These are phyloP conservation scores for Macadamia tetraphylla DNA, from an alignment of 164 flowering plant genomes.

Conservation along the genomic window DNA sequence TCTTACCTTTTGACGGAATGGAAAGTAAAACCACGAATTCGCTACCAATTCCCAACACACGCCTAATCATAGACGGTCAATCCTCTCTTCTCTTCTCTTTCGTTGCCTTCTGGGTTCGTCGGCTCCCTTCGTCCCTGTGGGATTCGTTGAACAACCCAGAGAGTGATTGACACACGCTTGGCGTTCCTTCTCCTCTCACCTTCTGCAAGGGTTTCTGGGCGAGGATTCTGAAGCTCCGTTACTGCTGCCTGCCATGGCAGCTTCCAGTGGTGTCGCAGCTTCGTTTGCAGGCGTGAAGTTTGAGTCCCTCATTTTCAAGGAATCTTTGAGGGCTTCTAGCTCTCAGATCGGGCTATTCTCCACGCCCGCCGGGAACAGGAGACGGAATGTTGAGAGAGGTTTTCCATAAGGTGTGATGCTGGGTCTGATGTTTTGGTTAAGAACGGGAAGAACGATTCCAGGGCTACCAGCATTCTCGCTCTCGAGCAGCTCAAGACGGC, in stretches of 20 bases:
- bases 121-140: not conserved
- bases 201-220: slow-evolving; percentile 1
- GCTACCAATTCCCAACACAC: too few species aligned
- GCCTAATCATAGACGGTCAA: not conserved
- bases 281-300: slow-evolving; percentile 42
- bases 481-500: slow-evolving; percentile 84
- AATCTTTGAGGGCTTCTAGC: slow-evolving; percentile 15
- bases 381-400: slow-evolving; percentile 21
- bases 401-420: slow-evolving; percentile 34
- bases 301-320: slow-evolving; percentile 32
- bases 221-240: slow-evolving; percentile 7
- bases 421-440: slow-evolving; percentile 23
- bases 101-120: too few species aligned
- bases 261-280: slow-evolving; percentile 46
- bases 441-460: slow-evolving; percentile 16
- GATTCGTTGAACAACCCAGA: too few species aligned
- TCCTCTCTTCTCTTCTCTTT: not conserved
- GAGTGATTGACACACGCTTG: too few species aligned
- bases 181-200: not conserved
- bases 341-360: slow-evolving; percentile 17
- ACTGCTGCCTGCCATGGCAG: slow-evolving; percentile 39
- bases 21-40: too few species aligned
- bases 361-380: slow-evolving; percentile 10
- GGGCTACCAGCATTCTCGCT: slow-evolving; percentile 57
- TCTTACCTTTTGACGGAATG: too few species aligned